Percentiles rank a stretch among this genome's conserved stretches.
Evolutionary conservation across 139 green algal genomes (phyloP).

Genomic region (Haematococcus sp.): DNA sequence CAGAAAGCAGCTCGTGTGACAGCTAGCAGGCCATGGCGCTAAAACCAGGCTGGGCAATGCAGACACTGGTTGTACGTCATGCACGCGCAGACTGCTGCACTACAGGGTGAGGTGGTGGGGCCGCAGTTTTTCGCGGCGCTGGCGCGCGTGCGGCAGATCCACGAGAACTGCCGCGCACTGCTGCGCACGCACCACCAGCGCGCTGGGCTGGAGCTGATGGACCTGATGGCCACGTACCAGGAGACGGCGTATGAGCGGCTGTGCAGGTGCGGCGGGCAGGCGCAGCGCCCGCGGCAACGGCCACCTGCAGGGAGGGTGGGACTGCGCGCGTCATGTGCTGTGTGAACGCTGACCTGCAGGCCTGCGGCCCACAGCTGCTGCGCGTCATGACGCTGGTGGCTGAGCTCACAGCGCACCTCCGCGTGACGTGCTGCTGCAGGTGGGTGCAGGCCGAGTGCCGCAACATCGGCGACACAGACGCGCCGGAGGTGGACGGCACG

Average conservation of each 20-base stretch:
- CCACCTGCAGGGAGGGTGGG: background rate
- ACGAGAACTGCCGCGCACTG: constrained; percentile 80
- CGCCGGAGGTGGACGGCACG: constrained; percentile 75
- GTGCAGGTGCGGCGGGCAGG: constrained; percentile 83
- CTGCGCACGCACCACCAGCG: constrained; percentile 77
- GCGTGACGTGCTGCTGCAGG: constrained; percentile 33
- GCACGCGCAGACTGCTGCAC: constrained; percentile 31
- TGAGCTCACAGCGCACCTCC: too few relatives aligned
- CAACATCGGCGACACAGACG: constrained; percentile 82
- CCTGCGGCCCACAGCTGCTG: too few relatives aligned
- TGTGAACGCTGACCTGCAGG: background rate
- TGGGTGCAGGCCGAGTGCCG: constrained; percentile 95
- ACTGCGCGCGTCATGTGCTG: background rate
- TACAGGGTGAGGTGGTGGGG: constrained; percentile 65
- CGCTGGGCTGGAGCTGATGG: constrained; percentile 96
- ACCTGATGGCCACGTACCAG: constrained; percentile 91
- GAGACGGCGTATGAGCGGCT: constrained; percentile 93
- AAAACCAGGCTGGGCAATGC: too few relatives aligned
- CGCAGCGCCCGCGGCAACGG: too few relatives aligned
- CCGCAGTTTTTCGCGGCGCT: constrained; percentile 89
- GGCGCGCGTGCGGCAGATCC: constrained; percentile 81
- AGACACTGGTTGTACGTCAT: background rate
- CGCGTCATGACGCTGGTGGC: too few relatives aligned
- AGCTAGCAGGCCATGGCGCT: background rate
- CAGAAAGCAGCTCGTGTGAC: too few relatives aligned